Base-by-base conservation (phyloP, 768 basidiomycete genomes). In the Kwoniella dendrophila region DNA sequence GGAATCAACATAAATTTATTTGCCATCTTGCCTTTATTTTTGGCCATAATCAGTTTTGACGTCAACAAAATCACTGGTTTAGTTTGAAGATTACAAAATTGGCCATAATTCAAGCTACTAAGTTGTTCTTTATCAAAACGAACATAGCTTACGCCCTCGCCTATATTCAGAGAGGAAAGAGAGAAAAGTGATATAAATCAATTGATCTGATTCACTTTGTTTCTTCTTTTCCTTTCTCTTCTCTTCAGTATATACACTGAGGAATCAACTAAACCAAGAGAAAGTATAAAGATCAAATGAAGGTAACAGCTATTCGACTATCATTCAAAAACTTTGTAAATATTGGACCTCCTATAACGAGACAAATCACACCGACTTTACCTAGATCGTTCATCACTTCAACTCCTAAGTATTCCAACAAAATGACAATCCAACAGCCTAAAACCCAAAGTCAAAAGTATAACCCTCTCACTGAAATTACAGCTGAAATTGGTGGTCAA, bases 401-500 rank as follows among this genome's bases (percentile, higher is more conserved):
- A 27, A 7, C 16, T 29, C 7, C 47, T 16, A 20, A 18, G 6
- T n/a, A 34, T 36, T 29, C 12, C 22, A 40, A n/a, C 36, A 36
- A 51, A 38, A 54, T 43, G 52, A 54, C 52, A 26, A 54, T 43
- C 12, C 52, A 45, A 58, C n/a, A n/a, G n/a, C n/a, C n/a, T n/a
- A n/a, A n/a, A n/a, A n/a, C n/a, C 48, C 60, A 38, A 18, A 57
- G n/a, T 7, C 56, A 1, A 59, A 41, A n/a, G 22, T 45, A 45
- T 20, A 49, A 48, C 4, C 24, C 60, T 16, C 55, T 48, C 18
- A 27, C 55, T 16, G 73, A 72, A 24, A 64, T 79, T 58, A 72
- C 76, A 3, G 71, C 59, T 1, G 70, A 75, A 18, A 68, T 80
- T 16, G 75, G 78, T n/a, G 79, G 79, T 12, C 62, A 72, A 41